phyloP scores from a whole-genome alignment of 75 land plant species.

The Selaginella tamariscina region DNA sequence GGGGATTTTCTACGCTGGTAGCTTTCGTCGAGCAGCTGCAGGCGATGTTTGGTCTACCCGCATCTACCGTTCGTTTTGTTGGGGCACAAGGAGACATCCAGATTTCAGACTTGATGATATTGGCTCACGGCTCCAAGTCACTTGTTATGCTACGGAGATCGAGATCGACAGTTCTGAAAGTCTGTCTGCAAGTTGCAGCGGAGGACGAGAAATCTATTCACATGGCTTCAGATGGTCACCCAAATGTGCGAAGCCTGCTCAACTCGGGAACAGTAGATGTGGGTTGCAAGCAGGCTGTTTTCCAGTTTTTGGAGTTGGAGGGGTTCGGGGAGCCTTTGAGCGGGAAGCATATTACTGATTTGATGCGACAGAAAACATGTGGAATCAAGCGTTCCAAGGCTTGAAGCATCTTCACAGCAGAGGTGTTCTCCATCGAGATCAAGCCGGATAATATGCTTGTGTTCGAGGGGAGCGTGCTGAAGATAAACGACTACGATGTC shows the following conservation, averaged over 20 bases:
- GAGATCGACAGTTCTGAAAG: background rate
- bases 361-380: background rate
- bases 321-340: background rate
- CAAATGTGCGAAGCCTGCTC: background rate
- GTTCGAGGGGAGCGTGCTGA: no score
- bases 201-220: background rate
- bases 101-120: background rate
- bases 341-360: background rate
- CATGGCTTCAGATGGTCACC: background rate
- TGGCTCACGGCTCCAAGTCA: background rate
- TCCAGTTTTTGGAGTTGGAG: slow-evolving; percentile 1
- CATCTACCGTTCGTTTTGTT: background rate
- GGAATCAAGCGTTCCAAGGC: background rate
- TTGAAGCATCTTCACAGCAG: background rate
- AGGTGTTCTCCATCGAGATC: background rate
- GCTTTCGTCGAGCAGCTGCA: background rate
- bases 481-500: no score
- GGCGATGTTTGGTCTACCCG: background rate
- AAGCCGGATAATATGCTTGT: background rate
- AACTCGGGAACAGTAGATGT: background rate
- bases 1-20: background rate
- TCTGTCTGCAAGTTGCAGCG: background rate
- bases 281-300: background rate
- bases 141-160: background rate
- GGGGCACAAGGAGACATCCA: background rate